Percentiles rank a stretch among this genome's conserved stretches.
These are phyloP conservation scores for Graphilbum sp. DNA, from an alignment of 2,329 filamentous ascomycete genomes.

Conservation along the genomic window DNA sequence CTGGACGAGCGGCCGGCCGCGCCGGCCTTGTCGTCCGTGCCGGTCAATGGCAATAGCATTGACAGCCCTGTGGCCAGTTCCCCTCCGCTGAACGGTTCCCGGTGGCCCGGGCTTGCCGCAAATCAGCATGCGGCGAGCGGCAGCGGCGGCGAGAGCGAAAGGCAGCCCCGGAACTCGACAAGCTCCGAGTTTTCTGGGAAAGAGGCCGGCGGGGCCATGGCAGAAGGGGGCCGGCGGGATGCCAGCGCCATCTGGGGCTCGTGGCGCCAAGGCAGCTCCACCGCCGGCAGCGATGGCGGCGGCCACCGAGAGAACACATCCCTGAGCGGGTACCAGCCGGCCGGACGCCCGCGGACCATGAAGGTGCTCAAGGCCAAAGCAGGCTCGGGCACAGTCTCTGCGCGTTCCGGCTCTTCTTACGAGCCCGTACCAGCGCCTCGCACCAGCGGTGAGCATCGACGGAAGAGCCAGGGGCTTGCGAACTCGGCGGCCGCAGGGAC, in stretches of 20 bases:
- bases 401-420: conserved; percentile 32
- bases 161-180: conserved; percentile 13
- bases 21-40: not conserved
- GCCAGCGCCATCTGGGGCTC: conserved; percentile 48
- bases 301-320: conserved; percentile 33
- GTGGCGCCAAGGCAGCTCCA: conserved; percentile 44
- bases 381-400: conserved; percentile 25
- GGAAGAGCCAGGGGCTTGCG: conserved; percentile 30
- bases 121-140: conserved; percentile 27
- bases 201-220: no score
- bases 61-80: conserved; percentile 18
- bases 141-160: conserved; percentile 27
- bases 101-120: conserved; percentile 14
- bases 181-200: conserved; percentile 13
- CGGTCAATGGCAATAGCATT: conserved; percentile 13
- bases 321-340: conserved; percentile 53
- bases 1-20: no score
- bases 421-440: conserved; percentile 32
- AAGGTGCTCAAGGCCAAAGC: conserved; percentile 78
- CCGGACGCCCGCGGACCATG: conserved; percentile 56
- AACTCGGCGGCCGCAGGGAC: not conserved
- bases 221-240: conserved; percentile 21
- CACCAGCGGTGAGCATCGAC: conserved; percentile 30
- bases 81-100: conserved; percentile 17
- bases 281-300: conserved; percentile 34